Base-by-base conservation (phyloP, 1,139 yeast species). In the Taphrina deformans region DNA sequence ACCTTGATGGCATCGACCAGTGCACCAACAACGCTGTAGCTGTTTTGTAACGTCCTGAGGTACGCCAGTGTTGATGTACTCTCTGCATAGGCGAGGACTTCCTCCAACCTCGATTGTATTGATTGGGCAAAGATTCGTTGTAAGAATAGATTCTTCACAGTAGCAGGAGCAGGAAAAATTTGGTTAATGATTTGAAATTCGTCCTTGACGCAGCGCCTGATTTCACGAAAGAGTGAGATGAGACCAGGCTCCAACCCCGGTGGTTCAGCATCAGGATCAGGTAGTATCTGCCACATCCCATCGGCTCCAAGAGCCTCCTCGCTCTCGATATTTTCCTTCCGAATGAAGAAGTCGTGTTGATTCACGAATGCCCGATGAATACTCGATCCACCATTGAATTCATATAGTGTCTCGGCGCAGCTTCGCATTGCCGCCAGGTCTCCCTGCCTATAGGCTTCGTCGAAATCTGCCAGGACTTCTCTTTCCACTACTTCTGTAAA, bases 291-390 rank as follows among this genome's bases (percentile, higher is more conserved):
- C 84, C 87, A 85, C 65, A 80, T 75, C 1, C 74, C 73, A 33
- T 76, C 76, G 18, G 76, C 74, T 35, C 75, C 76, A 33, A 76
- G 72, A 21, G 73, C 74, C 9, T 77, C 73, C 3, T 73, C 73
- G 55, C 72, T 79, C 58, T 73, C 74, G 45, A 79, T 72, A 52
- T 79, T 79, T 46, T 82, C 83, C 62, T 80, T 80, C 65, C 83
- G 82, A 64, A 83, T 77, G 73, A 89, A 86, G 68, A 88, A 83
- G 67, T 86, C 89, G 73, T 88, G 91, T 73, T 88, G 91, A 72
- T 85, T 86, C 51, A 91, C 90, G 76, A 89, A 92, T 62, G 88
- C 84, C 73, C 87, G 91, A 14, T 90, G 87, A 12, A 91, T 95
- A 67, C 87, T 86, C 3, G 85, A 81, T 9, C 97, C 97, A 14